Conservation (phyloP, 208 protist genomes). For the Trypanosoma scelopori region DNA sequence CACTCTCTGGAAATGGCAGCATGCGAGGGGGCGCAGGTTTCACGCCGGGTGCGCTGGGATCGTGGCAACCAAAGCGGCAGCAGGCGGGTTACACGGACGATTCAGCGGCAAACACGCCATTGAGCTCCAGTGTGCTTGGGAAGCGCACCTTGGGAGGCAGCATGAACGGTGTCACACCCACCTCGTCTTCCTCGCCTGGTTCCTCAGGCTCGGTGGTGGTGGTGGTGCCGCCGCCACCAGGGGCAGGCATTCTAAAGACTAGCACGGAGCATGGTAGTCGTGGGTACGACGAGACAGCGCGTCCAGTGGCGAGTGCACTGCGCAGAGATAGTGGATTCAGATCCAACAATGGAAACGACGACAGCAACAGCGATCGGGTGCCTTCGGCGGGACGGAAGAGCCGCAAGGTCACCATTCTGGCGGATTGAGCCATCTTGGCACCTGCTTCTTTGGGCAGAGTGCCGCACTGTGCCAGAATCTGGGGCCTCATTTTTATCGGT, state of each 20-base stretch:
- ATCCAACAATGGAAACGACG: conserved; percentile 18
- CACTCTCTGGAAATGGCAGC: not conserved
- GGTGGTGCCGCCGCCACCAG: not conserved
- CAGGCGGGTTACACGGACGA: too few species aligned
- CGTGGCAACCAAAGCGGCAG: not conserved
- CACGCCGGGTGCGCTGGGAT: not conserved
- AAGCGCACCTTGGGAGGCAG: not conserved
- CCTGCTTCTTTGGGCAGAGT: too few species aligned
- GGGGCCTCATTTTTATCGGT: too few species aligned
- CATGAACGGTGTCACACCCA: not conserved
- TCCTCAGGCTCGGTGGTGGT: not conserved
- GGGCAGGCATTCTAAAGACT: conserved; percentile 16
- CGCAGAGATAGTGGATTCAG: conserved; percentile 43
- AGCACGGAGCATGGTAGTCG: not conserved
- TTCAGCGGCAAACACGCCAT: too few species aligned
- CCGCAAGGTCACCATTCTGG: conserved; percentile 49
- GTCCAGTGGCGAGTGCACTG: conserved; percentile 25
- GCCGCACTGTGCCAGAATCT: too few species aligned
- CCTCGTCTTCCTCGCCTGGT: not conserved
- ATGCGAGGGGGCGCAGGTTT: conserved; percentile 14
- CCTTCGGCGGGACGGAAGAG: conserved; percentile 31
- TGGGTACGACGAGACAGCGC: conserved; percentile 23
- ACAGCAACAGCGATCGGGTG: conserved; percentile 11
- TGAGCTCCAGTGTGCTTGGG: not conserved
- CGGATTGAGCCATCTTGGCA: conserved; percentile 30